Conservation (phyloP, 305 asterid species). For the Fraxinus baroniana region DNA sequence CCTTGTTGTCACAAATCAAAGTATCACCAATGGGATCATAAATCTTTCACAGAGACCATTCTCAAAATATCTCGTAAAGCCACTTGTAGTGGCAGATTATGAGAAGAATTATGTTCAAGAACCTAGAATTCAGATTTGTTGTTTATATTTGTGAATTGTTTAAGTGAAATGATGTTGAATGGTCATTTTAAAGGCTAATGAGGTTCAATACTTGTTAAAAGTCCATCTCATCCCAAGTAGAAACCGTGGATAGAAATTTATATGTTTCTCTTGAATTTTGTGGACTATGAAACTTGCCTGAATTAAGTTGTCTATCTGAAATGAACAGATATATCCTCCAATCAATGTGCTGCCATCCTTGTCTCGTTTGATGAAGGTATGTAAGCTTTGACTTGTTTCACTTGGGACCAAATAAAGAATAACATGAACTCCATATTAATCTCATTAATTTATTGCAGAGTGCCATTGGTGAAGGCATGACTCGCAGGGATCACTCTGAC, state of each 20-base stretch:
- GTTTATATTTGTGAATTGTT: background rate
- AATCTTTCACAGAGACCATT: background rate
- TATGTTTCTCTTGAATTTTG: background rate
- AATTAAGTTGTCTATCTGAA: conserved; percentile 13
- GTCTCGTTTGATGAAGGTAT: conserved; percentile 97
- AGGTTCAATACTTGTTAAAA: background rate
- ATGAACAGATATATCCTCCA: conserved; percentile 88
- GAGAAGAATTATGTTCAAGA: background rate
- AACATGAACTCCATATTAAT: conserved; percentile 4
- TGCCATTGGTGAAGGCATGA: conserved; percentile 99
- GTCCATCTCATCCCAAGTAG: background rate
- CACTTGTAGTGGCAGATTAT: background rate
- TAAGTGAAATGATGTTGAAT: background rate
- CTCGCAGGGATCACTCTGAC: conserved; percentile 92
- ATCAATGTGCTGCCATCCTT: conserved; percentile 96
- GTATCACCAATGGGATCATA: background rate
- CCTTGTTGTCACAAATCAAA: background rate
- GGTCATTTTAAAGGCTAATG: background rate
- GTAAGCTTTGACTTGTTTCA: conserved; percentile 17
- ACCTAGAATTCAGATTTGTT: background rate
- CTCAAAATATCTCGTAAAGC: background rate
- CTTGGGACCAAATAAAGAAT: background rate
- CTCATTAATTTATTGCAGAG: conserved; percentile 51
- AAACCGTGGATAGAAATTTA: background rate
- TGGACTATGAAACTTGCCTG: conserved; percentile 18